Conservation (phyloP, 2,329 filamentous ascomycete genomes). For the Fusarium nanum region DNA sequence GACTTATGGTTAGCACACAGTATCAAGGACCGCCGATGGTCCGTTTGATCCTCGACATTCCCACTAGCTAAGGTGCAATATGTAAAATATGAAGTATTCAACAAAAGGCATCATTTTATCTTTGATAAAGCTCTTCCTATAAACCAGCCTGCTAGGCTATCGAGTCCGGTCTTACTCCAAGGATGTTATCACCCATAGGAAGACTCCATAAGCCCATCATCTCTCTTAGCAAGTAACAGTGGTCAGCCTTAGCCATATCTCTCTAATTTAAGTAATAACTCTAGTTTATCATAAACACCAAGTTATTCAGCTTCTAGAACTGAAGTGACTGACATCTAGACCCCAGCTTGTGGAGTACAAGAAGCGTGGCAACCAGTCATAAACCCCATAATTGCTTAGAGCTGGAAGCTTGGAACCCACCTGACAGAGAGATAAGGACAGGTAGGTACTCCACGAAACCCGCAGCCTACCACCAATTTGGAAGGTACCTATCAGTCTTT, state of each 20-base stretch:
- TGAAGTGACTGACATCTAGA: constrained; percentile 20
- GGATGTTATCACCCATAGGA: not conserved
- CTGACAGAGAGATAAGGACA: constrained; percentile 22
- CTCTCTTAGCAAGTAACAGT: not conserved
- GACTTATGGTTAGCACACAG: not conserved
- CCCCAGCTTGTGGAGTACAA: constrained; percentile 24
- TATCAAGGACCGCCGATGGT: not conserved
- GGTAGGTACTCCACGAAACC: constrained; percentile 23
- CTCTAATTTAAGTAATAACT: not conserved
- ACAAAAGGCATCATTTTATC: not conserved
- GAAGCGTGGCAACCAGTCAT: constrained; percentile 33
- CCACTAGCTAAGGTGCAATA: not conserved
- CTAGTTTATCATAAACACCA: not conserved
- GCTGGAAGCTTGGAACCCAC: not conserved
- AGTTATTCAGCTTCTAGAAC: constrained; percentile 28
- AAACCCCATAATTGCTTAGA: constrained; percentile 29
- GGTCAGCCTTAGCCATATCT: not conserved
- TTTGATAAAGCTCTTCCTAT: not conserved
- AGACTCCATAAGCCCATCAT: not conserved
- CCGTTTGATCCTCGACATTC: not conserved
- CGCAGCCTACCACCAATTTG: constrained; percentile 43
- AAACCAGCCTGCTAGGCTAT: not conserved
- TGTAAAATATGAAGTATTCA: not conserved
- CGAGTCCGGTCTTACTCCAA: not conserved
- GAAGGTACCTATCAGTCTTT: constrained; percentile 38